Conservation (phyloP, 2,329 filamentous ascomycete genomes). For the Lasiodiplodia hormozganensis region DNA sequence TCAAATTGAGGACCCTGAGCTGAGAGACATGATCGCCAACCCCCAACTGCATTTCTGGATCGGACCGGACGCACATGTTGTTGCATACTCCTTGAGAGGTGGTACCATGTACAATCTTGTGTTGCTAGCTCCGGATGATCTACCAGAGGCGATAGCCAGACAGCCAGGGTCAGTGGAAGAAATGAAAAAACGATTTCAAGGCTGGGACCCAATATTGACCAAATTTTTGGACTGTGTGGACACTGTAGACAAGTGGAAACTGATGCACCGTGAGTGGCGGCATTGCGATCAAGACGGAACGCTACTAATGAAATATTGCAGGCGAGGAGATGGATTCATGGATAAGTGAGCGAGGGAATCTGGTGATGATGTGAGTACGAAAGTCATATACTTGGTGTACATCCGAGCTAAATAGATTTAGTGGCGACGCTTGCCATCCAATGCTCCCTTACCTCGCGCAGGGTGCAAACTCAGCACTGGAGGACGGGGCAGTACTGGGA, state of each 20-base stretch:
- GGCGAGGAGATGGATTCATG: slow-evolving; percentile 27
- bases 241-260: slow-evolving; percentile 71
- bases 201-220: slow-evolving; percentile 68
- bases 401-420: slow-evolving; percentile 32
- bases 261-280: slow-evolving; percentile 59
- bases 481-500: slow-evolving; percentile 72
- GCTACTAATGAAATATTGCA: background rate
- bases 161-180: slow-evolving; percentile 64
- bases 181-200: slow-evolving; percentile 65
- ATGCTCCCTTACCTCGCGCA: slow-evolving; percentile 46
- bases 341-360: slow-evolving; percentile 34
- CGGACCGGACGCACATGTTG: slow-evolving; percentile 66
- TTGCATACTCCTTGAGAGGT: slow-evolving; percentile 67
- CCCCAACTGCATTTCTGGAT: slow-evolving; percentile 68
- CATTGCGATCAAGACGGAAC: background rate
- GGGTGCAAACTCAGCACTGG: slow-evolving; percentile 69
- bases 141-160: slow-evolving; percentile 61
- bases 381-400: slow-evolving; percentile 65
- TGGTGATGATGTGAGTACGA: slow-evolving; percentile 45
- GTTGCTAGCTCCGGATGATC: slow-evolving; percentile 68
- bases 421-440: slow-evolving; percentile 43
- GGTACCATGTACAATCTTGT: slow-evolving; percentile 71
- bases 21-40: slow-evolving; percentile 61
- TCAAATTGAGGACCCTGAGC: slow-evolving; percentile 58
- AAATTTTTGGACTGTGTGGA: slow-evolving; percentile 59